Evolutionary conservation across 371 early-diverging fungal genomes (phyloP), one percentile per base, ranked within the genome.

Genomic region (Dinochytrium kinnereticum): DNA sequence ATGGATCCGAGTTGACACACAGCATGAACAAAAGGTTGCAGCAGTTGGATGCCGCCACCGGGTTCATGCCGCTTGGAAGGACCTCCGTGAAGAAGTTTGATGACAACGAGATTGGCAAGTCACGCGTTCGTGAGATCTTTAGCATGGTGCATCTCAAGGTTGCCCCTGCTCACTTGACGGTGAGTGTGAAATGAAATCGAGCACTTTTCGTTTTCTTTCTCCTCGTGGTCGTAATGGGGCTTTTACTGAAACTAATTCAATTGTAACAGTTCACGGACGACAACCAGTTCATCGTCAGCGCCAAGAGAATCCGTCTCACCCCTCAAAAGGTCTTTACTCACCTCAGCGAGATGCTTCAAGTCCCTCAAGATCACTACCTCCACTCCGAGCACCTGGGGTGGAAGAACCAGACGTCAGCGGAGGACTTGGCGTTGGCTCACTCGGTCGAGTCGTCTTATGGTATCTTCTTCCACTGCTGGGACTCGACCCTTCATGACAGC

Each of bases 1-100:
- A 55, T 24, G 57, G 57, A 17, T 10, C 57, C 57, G 24, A 10
- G 5, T 19, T 55, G 57, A 55, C 17, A 5, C 13, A 64, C 28
- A 10, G 34, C 5, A 37, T 64, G 34, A 24, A 34, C 21, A 34
- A 37, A 37, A 5, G 57, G 5, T 10, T 57, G 5, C 26, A 30
- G 24, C 57, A 26, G n/a, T 17, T 64, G 64, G 36, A 34, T 36
- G 64, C 34, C 7, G 36, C 28, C 34, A 64, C 64, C 13, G 64
- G 33, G 64, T 64, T 64, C 64, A 64, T 64, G 64, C 64, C 64
- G 17, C 37, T 64, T 19, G 64, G 64, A 13, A 7, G 44, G 13
- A 44, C 44, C 19, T 44, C 44, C 13, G 44, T 44, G 44, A 44
- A 44, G 44, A 44, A 44, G 44, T 44, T 44, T 44, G 19, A 44